Percentiles rank a stretch among this genome's conserved stretches.
Conservation (phyloP, 2,329 filamentous ascomycete genomes). For the Zarea fungicola region DNA sequence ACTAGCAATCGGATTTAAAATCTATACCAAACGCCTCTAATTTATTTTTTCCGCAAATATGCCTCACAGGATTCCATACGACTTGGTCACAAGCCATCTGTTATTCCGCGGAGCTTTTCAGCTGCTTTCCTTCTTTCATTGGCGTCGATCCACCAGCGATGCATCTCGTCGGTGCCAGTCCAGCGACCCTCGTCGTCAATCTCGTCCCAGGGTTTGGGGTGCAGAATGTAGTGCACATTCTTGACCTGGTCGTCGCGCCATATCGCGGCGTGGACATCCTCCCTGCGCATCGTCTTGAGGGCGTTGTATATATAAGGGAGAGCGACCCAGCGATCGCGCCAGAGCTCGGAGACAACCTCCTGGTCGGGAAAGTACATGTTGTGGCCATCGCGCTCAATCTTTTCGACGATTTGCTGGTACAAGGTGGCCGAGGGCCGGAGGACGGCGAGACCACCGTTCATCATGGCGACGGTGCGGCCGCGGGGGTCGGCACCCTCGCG, state of each 20-base stretch:
- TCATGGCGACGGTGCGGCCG: conserved; percentile 42
- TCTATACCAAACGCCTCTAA: no score
- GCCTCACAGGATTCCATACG: background rate
- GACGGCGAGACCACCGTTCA: conserved; percentile 53
- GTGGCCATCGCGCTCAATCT: conserved; percentile 43
- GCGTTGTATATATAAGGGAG: conserved; percentile 59
- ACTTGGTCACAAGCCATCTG: conserved; percentile 19
- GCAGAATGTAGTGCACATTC: conserved; percentile 58
- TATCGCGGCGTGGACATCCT: conserved; percentile 47
- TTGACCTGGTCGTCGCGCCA: conserved; percentile 55
- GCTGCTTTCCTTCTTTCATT: conserved; percentile 39
- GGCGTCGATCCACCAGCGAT: conserved; percentile 51
- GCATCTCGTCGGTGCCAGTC: conserved; percentile 41
- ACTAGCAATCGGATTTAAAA: no score
- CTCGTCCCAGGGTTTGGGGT: conserved; percentile 58
- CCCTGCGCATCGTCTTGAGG: conserved; percentile 53
- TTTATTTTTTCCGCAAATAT: background rate
- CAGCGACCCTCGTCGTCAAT: conserved; percentile 38
- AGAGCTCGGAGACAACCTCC: conserved; percentile 51
- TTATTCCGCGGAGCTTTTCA: conserved; percentile 37
- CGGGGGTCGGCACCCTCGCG: conserved; percentile 37
- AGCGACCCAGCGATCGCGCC: conserved; percentile 49
- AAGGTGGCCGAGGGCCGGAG: conserved; percentile 45
- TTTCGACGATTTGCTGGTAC: conserved; percentile 45
- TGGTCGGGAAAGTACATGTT: conserved; percentile 56